Evolutionary conservation across 768 basidiomycete genomes (phyloP).

Genomic region (Boletellus sp.): DNA sequence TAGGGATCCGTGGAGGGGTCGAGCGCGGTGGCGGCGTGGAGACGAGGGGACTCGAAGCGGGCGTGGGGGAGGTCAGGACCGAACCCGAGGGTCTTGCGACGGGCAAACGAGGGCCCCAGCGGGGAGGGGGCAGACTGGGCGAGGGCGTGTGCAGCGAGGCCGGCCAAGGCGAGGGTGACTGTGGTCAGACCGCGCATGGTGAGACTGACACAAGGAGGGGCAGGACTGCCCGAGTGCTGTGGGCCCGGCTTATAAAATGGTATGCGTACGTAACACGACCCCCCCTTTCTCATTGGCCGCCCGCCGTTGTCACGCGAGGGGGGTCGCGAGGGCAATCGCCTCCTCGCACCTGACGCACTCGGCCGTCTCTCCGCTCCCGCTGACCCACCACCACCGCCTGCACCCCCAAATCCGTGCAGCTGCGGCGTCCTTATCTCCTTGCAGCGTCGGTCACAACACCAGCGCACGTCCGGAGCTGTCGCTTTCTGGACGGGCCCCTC

Average conservation of each 20-base stretch:
- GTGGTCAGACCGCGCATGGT: constrained; percentile 64
- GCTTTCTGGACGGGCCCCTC: too few relatives aligned
- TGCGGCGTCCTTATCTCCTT: neutral
- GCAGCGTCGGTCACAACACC: neutral
- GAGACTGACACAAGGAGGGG: neutral
- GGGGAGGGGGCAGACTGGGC: constrained; percentile 37
- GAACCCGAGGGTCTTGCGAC: constrained; percentile 77
- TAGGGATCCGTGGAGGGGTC: constrained; percentile 45
- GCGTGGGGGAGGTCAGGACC: constrained; percentile 78
- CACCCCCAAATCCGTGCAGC: neutral
- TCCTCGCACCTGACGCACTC: too few relatives aligned
- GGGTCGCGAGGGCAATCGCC: constrained; percentile 11
- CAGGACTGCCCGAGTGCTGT: neutral
- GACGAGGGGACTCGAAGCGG: constrained; percentile 51
- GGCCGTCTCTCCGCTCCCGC: neutral
- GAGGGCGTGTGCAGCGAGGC: constrained; percentile 54
- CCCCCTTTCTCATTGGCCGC: constrained; percentile 20
- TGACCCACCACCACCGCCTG: neutral
- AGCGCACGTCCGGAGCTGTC: too few relatives aligned
- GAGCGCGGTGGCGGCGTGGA: constrained; percentile 34
- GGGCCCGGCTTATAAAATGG: constrained; percentile 12
- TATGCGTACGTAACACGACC: constrained; percentile 19
- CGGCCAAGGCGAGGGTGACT: constrained; percentile 57
- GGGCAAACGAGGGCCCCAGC: neutral
- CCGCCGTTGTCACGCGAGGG: constrained; percentile 18